Evolutionary conservation across 148 eudicot genomes (phyloP).

Genomic region (Mesembryanthemum crystallinum): DNA sequence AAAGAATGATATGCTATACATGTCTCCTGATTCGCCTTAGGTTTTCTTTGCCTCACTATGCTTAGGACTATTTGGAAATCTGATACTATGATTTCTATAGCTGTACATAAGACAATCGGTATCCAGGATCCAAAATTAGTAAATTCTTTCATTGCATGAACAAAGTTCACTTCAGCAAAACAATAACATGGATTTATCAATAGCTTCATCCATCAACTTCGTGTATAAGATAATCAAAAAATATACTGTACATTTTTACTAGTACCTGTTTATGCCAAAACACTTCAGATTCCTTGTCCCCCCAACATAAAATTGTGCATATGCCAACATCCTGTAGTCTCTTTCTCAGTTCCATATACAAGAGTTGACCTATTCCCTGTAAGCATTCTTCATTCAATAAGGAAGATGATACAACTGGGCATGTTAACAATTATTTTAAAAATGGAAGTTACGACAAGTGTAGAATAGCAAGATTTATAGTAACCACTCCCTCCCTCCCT

Average conservation of each 20-base stretch:
- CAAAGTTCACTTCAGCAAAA: constrained; percentile 5
- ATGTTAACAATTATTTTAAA: not conserved
- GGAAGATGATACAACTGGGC: not conserved
- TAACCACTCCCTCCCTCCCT: too few species aligned
- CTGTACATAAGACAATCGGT: not conserved
- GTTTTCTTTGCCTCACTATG: not conserved
- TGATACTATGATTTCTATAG: too few species aligned
- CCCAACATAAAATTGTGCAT: constrained; percentile 76
- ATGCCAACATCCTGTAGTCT: constrained; percentile 72
- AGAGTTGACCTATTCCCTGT: constrained; percentile 69
- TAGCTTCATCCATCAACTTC: not conserved
- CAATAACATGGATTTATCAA: not conserved
- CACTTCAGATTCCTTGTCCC: constrained; percentile 82
- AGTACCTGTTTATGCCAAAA: constrained; percentile 92
- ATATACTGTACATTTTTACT: not conserved
- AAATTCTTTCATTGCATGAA: not conserved
- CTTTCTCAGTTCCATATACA: constrained; percentile 63
- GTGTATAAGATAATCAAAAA: not conserved
- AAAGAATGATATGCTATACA: not conserved
- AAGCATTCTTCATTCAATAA: constrained; percentile 16
- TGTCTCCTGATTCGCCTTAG: not conserved
- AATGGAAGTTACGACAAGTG: too few species aligned
- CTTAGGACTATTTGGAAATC: not conserved
- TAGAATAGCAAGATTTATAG: too few species aligned
- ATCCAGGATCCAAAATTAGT: not conserved